These are phyloP conservation scores for Helotiales sp. DNA, from an alignment of 2,329 filamentous ascomycete genomes.

Conservation along the genomic window DNA sequence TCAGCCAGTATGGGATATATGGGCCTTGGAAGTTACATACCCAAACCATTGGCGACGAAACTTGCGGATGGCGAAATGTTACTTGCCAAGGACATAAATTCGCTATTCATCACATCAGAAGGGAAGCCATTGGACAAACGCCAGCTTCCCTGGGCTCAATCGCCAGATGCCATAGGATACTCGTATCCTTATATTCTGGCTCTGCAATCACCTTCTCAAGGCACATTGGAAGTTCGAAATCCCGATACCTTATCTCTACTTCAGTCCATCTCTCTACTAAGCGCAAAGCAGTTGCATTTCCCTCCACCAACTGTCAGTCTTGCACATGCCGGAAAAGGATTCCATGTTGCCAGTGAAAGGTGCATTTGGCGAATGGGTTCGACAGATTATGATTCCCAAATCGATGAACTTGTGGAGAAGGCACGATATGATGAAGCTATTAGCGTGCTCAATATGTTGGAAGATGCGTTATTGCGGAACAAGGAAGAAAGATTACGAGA, in stretches of 20 bases:
- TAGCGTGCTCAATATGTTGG: conserved; percentile 85
- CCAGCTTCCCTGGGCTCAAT: conserved; percentile 89
- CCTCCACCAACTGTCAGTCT: conserved; percentile 91
- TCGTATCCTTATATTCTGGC: conserved; percentile 95
- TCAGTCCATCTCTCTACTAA: conserved; percentile 82
- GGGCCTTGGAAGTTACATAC: conserved; percentile 89
- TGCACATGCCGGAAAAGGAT: conserved; percentile 95
- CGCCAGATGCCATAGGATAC: conserved; percentile 91
- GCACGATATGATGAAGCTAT: conserved; percentile 88
- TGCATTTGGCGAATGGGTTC: conserved; percentile 96
- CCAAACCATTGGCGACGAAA: conserved; percentile 84
- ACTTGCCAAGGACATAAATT: conserved; percentile 97
- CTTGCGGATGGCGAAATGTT: conserved; percentile 84
- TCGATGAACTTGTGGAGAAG: conserved; percentile 77
- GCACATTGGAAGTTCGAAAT: conserved; percentile 87
- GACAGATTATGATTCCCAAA: conserved; percentile 87
- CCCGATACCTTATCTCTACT: conserved; percentile 89
- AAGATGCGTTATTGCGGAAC: conserved; percentile 85
- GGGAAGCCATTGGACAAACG: conserved; percentile 82
- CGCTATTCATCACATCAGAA: conserved; percentile 83
- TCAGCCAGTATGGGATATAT: conserved; percentile 95
- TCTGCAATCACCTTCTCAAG: conserved; percentile 81
- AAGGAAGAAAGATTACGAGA: conserved; percentile 82
- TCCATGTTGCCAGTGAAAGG: conserved; percentile 89
- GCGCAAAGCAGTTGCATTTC: conserved; percentile 85